Conservation (phyloP, 192 early-diverging fungal species). For the Thoreauomyces humboldtii region DNA sequence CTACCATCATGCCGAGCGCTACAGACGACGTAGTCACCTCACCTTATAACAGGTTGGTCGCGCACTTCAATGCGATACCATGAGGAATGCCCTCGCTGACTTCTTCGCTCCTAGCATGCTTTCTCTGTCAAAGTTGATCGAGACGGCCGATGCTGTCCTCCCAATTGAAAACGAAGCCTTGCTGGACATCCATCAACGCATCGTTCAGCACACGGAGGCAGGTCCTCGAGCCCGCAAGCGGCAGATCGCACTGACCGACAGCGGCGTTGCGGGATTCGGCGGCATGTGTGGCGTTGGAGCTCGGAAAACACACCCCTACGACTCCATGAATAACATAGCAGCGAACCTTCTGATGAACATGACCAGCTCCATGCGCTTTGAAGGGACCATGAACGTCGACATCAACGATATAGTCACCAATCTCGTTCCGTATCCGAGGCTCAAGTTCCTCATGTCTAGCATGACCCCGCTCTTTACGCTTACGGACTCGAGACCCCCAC, state of each 20-base stretch:
- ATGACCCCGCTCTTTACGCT: conserved; percentile 53
- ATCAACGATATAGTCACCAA: conserved; percentile 66
- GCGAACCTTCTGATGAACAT: conserved; percentile 57
- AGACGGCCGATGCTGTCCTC: conserved; percentile 50
- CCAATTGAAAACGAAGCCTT: conserved; percentile 58
- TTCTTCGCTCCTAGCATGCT: conserved; percentile 33
- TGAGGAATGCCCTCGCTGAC: background rate
- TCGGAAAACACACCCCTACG: conserved; percentile 38
- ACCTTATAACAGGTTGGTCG: conserved; percentile 51
- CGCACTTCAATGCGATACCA: too few species aligned
- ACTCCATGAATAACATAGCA: conserved; percentile 61
- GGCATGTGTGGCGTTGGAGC: conserved; percentile 27
- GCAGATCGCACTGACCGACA: conserved; percentile 30
- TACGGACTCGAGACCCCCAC: conserved; percentile 31
- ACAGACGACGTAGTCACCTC: conserved; percentile 60
- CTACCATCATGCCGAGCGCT: conserved; percentile 41
- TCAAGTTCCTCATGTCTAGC: conserved; percentile 56
- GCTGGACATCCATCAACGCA: conserved; percentile 42
- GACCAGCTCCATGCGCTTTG: conserved; percentile 62
- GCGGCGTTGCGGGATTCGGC: conserved; percentile 18
- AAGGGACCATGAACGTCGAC: conserved; percentile 60
- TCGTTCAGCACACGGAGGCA: conserved; percentile 23
- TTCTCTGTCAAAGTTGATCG: conserved; percentile 40
- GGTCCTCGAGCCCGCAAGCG: background rate
- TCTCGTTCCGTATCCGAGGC: conserved; percentile 57